Conservation (phyloP, 352 stramenopile species). For the Discostella stelligera region DNA sequence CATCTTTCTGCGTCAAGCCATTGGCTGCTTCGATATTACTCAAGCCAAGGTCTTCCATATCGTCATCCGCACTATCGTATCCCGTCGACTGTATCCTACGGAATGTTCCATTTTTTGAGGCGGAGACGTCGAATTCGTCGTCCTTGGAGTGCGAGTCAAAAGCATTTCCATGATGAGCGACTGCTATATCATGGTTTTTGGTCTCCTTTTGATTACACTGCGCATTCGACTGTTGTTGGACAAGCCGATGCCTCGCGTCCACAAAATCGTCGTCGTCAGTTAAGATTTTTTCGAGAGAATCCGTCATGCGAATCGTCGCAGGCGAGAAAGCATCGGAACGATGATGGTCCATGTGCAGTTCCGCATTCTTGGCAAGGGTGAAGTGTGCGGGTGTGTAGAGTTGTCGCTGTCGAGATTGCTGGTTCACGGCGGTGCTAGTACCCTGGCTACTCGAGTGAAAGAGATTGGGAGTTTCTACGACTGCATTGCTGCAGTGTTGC, state of each 20-base stretch:
- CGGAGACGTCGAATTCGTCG: not conserved
- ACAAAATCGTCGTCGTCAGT: conserved; percentile 58
- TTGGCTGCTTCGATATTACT: not conserved
- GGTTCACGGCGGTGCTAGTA: not conserved
- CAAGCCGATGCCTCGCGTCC: conserved; percentile 1
- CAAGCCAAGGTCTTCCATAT: conserved; percentile 21
- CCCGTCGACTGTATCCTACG: conserved; percentile 37
- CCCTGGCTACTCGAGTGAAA: not conserved
- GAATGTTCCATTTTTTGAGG: conserved; percentile 12
- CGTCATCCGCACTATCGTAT: conserved; percentile 35
- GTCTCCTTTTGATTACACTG: conserved; percentile 11
- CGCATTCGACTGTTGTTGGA: not conserved
- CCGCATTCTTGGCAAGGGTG: conserved; percentile 53
- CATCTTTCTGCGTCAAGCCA: not conserved
- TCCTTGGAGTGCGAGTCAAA: not conserved
- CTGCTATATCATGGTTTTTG: not conserved
- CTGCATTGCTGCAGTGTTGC: conserved; percentile 2
- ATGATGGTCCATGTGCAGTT: conserved; percentile 41
- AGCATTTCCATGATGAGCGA: not conserved
- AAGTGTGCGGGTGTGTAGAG: conserved; percentile 54
- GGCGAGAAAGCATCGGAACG: conserved; percentile 56
- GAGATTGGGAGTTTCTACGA: conserved; percentile 14
- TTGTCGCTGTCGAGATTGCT: conserved; percentile 16
- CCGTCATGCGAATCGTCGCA: conserved; percentile 58
- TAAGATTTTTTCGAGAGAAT: conserved; percentile 66